Evolutionary conservation across 345 rosid species (phyloP).

Genomic region (Rhodamnia rubescens): DNA sequence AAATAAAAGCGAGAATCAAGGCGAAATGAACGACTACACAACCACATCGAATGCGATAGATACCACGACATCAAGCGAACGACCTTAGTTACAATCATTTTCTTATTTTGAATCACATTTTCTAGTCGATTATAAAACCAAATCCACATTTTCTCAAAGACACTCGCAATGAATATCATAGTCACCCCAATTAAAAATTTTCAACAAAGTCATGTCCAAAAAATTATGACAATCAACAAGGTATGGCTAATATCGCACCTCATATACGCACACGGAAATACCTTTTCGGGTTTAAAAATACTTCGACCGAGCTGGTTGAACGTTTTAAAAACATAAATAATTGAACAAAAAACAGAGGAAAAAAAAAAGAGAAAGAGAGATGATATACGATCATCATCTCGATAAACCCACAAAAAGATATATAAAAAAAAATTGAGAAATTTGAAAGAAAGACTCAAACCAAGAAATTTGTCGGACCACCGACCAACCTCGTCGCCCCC

Average conservation of each 20-base stretch:
- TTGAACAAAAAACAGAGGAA: too few species aligned
- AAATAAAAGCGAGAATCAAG: background rate
- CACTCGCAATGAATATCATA: background rate
- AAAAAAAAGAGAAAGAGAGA: background rate
- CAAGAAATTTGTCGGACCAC: background rate
- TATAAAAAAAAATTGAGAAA: background rate
- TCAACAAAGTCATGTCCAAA: background rate
- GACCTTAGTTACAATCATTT: background rate
- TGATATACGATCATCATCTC: background rate
- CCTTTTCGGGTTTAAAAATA: background rate
- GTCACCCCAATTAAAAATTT: background rate
- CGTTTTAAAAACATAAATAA: background rate
- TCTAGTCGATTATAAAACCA: background rate
- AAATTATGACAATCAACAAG: background rate
- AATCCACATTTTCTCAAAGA: background rate
- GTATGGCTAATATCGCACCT: background rate
- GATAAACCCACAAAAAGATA: background rate
- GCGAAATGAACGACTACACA: too few species aligned
- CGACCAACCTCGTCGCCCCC: background rate
- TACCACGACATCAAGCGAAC: background rate
- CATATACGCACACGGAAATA: background rate
- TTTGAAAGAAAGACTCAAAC: background rate
- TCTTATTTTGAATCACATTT: background rate
- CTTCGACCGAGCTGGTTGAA: background rate
- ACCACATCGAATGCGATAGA: too few species aligned